Conservation (phyloP, 148 eudicot species). For the Oxyria digyna region DNA sequence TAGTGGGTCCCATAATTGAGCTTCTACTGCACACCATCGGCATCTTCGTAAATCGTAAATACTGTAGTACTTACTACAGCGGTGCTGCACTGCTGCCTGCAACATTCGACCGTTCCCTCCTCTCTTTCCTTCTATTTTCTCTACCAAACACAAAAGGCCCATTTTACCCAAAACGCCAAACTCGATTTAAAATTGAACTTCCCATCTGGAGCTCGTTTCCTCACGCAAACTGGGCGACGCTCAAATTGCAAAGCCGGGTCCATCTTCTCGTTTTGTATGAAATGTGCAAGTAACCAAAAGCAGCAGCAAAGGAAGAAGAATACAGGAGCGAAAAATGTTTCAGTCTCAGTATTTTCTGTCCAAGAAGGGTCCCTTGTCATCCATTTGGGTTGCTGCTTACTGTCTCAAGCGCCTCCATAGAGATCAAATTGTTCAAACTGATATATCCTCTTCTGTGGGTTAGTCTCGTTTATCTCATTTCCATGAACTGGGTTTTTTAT, state of each 20-base stretch:
- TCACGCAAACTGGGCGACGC: background rate
- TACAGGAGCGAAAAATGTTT: constrained; percentile 29
- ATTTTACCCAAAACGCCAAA: background rate
- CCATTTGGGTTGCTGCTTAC: constrained; percentile 81
- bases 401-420: constrained; percentile 61
- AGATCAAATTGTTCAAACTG: constrained; percentile 42
- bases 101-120: background rate
- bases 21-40: background rate
- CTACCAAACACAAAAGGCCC: background rate
- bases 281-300: background rate
- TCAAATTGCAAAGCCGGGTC: background rate
- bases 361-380: constrained; percentile 49
- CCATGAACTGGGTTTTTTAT: background rate
- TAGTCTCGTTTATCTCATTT: constrained; percentile 13
- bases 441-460: constrained; percentile 78
- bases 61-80: too few species aligned
- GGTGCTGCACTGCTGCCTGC: background rate
- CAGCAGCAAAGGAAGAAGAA: background rate
- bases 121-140: background rate
- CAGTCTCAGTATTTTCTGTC: constrained; percentile 46
- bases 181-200: background rate
- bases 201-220: background rate
- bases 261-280: background rate
- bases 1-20: background rate
- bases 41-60: background rate